phyloP scores from a whole-genome alignment of 192 early-diverging fungal genomes.

The Ambispora gerdemannii region DNA sequence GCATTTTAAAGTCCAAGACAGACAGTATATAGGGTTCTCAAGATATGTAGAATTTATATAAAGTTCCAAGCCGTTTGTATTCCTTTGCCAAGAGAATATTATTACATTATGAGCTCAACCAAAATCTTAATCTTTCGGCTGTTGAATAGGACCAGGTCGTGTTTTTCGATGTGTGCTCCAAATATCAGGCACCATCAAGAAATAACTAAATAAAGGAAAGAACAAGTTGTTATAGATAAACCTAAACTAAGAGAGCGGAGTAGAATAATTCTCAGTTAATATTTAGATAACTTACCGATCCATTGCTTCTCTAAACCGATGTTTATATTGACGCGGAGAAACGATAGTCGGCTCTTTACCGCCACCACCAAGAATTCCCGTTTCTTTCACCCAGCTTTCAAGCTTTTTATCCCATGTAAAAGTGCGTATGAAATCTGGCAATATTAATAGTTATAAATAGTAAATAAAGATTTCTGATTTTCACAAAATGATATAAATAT shows the following conservation, averaged over 20 bases:
- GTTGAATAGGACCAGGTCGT: not conserved
- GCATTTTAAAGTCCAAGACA: no score
- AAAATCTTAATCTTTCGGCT: no score
- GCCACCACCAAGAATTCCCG: slow-evolving; percentile 86
- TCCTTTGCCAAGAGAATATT: no score
- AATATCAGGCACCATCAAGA: slow-evolving; percentile 78
- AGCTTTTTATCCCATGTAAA: slow-evolving; percentile 99
- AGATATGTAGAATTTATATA: no score
- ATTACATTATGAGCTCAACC: no score
- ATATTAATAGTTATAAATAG: slow-evolving; percentile 5
- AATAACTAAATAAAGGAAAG: slow-evolving; percentile 45
- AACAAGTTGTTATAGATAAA: not conserved
- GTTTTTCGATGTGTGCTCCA: slow-evolving; percentile 27
- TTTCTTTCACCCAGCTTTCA: slow-evolving; percentile 97
- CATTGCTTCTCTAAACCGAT: slow-evolving; percentile 94
- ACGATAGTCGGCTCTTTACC: slow-evolving; percentile 94
- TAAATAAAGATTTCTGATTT: not conserved
- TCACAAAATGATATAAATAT: not conserved
- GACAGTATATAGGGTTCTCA: no score
- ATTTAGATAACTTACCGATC: slow-evolving; percentile 69
- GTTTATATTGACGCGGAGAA: slow-evolving; percentile 89
- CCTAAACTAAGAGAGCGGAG: no score
- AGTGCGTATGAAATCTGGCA: slow-evolving; percentile 86
- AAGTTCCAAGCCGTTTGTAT: no score
- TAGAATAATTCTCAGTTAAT: no score